Evolutionary conservation across 768 basidiomycete genomes (phyloP), one percentile per base, ranked within the genome.

Genomic region (Amanita molliuscula): DNA sequence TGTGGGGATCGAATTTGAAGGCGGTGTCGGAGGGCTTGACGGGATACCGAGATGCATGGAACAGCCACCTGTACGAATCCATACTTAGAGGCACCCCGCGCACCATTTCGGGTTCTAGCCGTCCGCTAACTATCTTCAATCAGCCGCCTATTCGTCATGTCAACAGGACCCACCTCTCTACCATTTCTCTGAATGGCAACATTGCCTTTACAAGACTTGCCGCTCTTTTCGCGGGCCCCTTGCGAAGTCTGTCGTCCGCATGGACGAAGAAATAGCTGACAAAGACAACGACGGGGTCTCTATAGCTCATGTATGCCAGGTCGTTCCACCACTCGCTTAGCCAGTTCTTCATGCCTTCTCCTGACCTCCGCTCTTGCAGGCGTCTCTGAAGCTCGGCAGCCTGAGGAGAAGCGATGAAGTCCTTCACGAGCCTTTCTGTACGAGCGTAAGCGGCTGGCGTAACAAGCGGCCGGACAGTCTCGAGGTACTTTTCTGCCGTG

Each of bases 301-400:
- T 77, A 61, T 88, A 89, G 5, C 71, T 84, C 84, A 90, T 83
- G 62, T 88, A 89, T 15, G 94, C 94, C 4, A 65, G 78, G 31
- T 96, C 90, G 66, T 98, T 94, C 95, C 95, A 99, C 96, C 96
- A 99, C 46, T 95, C 91, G 42, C 78, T 76, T n/a, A 99, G 74
- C 96, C 96, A 99, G 70, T 76, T 93, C 58, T 70, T 71, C 47
- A 68, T 64, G 15, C 65, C 64, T 1, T 78, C 76, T 21, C 79
- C 72, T 0, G 73, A 71, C 0, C 92, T 91, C 1, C 93, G 78
- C 18, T 77, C 73, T 61, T 89, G 74, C 29, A 98, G 74, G 2
- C 96, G 74, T 31, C 69, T 64, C 67, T 98, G 95, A 10, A 98
- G 76, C 50, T 80, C 77, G 13, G 75, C 72, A 1, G 81, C 81